Base-by-base conservation (phyloP, 371 early-diverging fungal genomes). In the Syncephalastrum racemosum region DNA sequence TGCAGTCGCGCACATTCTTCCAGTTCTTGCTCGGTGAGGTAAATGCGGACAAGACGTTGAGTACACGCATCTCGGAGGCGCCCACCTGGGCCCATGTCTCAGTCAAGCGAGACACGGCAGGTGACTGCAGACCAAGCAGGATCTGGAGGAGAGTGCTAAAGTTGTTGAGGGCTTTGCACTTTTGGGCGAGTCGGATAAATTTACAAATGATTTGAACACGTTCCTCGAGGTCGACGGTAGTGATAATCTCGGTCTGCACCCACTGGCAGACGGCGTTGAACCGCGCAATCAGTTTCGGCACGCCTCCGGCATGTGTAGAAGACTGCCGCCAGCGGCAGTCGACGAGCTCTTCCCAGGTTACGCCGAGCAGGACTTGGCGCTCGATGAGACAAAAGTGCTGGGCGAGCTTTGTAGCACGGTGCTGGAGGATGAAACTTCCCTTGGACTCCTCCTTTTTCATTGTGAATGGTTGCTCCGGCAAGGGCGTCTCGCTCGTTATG, bases 121-220 rank as follows among this genome's bases (percentile, higher is more conserved):
- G 83, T 7, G 78, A 77, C 58, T 87, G 87, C 15, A 89, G 60
- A 19, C 85, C 88, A 14, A 87, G 68, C 50, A 86, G 66, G 23
- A 89, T 73, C 56, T 85, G 86, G 10, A 83, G 77, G 18, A 86
- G 57, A 0, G 87, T 84, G 3, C 86, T 80, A 64, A 83, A 89
- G 54, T 89, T 89, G 56, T 81, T 73, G 59, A 80, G 80, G 53
- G 68, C 70, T 49, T 77, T 78, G 41, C 86, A 88, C 67, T 83
- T 84, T 84, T 87, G 79, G 7, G 89, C 90, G 18, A 91, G 67
- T 40, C 87, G 74, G 56, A 91, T 90, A 45, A 87, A 83, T 59
- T 84, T 85, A 53, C 88, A 88, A 31, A 90, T 75, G 14, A 89
- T 69, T 42, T 75, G 75, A 5, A 79, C 88, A 15, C 90, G 74